A percentile compares a stretch with the other conserved stretches of the same genome.
phyloP scores from a whole-genome alignment of 495 filamentous ascomycete genomes.

The Xylaria scruposa region DNA sequence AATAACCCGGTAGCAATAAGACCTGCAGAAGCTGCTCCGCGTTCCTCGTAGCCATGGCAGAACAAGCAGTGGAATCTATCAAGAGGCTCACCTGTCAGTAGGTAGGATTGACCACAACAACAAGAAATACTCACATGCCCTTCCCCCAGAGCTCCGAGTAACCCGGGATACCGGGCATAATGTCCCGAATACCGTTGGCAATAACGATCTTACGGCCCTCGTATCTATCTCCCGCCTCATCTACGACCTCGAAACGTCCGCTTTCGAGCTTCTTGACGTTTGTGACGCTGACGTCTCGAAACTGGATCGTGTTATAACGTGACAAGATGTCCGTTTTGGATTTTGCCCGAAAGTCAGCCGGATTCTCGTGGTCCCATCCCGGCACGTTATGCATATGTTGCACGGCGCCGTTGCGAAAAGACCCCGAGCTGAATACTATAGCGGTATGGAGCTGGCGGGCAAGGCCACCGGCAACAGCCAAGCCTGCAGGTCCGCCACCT shows the following conservation, averaged over 20 bases:
- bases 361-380: slow-evolving; percentile 55
- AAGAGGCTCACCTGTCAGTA: background rate
- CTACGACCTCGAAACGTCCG: slow-evolving; percentile 44
- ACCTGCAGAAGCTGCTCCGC: slow-evolving; percentile 33
- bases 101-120: slow-evolving; percentile 28
- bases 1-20: slow-evolving; percentile 37
- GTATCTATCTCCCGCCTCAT: slow-evolving; percentile 41
- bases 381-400: slow-evolving; percentile 60
- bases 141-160: slow-evolving; percentile 50
- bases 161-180: slow-evolving; percentile 43
- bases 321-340: slow-evolving; percentile 44
- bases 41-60: slow-evolving; percentile 43
- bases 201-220: slow-evolving; percentile 57
- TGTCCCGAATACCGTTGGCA: slow-evolving; percentile 54
- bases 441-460: slow-evolving; percentile 55
- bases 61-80: slow-evolving; percentile 43
- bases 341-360: slow-evolving; percentile 48
- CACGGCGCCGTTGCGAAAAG: slow-evolving; percentile 55
- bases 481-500: slow-evolving; percentile 63
- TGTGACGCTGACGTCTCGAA: slow-evolving; percentile 45
- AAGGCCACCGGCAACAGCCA: slow-evolving; percentile 55
- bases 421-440: slow-evolving; percentile 56
- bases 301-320: slow-evolving; percentile 48
- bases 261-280: slow-evolving; percentile 38
- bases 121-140: slow-evolving; percentile 39